Evolutionary conservation across 2,329 filamentous ascomycete species (phyloP).

Genomic region (Colletotrichum lindemuthianum): DNA sequence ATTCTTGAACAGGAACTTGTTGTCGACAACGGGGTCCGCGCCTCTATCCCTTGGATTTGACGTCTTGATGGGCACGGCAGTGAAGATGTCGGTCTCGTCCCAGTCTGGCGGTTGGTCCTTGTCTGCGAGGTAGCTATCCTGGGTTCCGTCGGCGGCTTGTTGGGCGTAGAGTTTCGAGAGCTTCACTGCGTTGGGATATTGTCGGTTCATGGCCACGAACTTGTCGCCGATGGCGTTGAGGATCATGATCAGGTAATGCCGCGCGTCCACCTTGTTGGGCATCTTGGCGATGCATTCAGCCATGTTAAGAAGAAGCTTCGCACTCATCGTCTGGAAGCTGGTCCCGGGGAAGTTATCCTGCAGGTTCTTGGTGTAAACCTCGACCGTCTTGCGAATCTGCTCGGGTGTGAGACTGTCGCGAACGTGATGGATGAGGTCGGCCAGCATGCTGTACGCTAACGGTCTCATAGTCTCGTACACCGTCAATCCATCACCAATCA

Average conservation of each 20-base stretch:
- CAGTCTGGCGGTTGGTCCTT: constrained; percentile 86
- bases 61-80: constrained; percentile 94
- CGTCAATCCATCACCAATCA: constrained; percentile 95
- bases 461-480: constrained; percentile 97
- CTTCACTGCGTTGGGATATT: constrained; percentile 95
- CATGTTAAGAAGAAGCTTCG: constrained; percentile 96
- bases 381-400: constrained; percentile 94
- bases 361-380: constrained; percentile 96
- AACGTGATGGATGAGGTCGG: constrained; percentile 96
- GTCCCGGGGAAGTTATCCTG: constrained; percentile 97
- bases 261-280: constrained; percentile 90
- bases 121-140: constrained; percentile 87
- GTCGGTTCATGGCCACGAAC: constrained; percentile 96
- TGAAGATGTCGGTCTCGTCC: constrained; percentile 99
- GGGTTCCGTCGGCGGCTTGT: constrained; percentile 68
- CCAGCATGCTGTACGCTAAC: constrained; percentile 97
- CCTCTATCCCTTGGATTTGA: constrained; percentile 90
- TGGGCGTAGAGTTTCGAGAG: constrained; percentile 81
- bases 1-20: constrained; percentile 98
- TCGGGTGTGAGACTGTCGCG: constrained; percentile 87
- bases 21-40: constrained; percentile 91
- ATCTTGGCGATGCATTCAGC: constrained; percentile 97
- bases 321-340: constrained; percentile 99
- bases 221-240: constrained; percentile 98
- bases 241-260: constrained; percentile 97